A percentile compares a stretch with the other conserved stretches of the same genome.
Evolutionary conservation across 2,329 filamentous ascomycete genomes (phyloP).

Genomic region (Hymenoscyphus occultus): DNA sequence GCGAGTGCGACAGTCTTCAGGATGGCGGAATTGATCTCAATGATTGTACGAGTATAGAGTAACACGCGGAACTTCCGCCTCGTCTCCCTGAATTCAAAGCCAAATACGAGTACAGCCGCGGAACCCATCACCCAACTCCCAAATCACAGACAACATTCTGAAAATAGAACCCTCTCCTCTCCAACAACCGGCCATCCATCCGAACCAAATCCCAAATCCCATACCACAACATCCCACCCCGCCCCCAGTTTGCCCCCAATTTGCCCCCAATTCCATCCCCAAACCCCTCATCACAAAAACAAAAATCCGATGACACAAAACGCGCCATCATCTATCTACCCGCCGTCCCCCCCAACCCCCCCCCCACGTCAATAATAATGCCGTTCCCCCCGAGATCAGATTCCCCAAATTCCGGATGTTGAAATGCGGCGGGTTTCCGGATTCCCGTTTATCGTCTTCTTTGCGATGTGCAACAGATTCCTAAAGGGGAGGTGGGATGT

Average conservation of each 20-base stretch:
- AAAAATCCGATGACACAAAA: too few species aligned
- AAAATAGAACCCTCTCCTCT: not conserved
- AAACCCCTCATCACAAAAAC: too few species aligned
- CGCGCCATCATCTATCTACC: too few species aligned
- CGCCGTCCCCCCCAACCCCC: too few species aligned
- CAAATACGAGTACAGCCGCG: too few species aligned
- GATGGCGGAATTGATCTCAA: too few species aligned
- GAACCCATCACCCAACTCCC: not conserved
- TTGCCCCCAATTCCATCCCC: too few species aligned
- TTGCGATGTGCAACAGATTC: conserved; percentile 7
- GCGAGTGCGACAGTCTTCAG: too few species aligned
- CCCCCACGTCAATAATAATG: not conserved
- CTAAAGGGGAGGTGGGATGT: not conserved
- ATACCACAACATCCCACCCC: not conserved
- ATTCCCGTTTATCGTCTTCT: conserved; percentile 12
- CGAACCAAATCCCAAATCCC: not conserved
- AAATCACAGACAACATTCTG: not conserved
- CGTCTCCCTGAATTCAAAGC: too few species aligned
- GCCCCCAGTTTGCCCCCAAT: too few species aligned
- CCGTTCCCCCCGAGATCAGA: not conserved
- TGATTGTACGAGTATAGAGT: too few species aligned
- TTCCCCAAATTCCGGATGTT: not conserved
- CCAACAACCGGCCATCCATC: not conserved
- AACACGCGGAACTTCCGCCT: too few species aligned
- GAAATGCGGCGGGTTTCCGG: conserved; percentile 5